phyloP scores from a whole-genome alignment of 2,329 filamentous ascomycete genomes.

The Tolypocladium sp. region DNA sequence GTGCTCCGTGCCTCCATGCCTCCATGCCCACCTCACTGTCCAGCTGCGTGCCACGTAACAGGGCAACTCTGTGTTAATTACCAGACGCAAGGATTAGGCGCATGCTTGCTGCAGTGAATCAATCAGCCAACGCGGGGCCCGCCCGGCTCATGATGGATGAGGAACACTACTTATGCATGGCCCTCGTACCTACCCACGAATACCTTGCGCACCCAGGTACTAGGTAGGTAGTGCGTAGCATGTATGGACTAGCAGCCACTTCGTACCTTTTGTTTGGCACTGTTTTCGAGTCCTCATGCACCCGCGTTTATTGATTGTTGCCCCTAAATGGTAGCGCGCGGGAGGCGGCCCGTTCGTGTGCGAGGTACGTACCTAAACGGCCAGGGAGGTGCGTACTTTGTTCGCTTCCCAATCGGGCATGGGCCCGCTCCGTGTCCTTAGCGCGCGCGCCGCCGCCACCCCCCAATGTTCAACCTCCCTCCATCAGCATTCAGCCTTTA shows the following conservation, averaged over 20 bases:
- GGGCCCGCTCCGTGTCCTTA: slow-evolving; percentile 4
- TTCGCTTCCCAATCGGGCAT: slow-evolving; percentile 7
- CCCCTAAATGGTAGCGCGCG: not conserved
- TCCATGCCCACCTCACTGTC: not conserved
- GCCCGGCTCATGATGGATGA: too few relatives aligned
- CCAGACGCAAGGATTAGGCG: too few relatives aligned
- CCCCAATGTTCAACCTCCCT: slow-evolving; percentile 16
- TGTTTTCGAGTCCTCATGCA: not conserved
- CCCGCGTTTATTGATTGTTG: not conserved
- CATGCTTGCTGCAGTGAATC: too few relatives aligned
- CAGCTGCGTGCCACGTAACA: not conserved
- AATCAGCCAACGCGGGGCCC: too few relatives aligned
- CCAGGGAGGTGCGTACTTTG: not conserved
- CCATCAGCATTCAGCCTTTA: slow-evolving; percentile 12
- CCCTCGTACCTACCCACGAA: too few relatives aligned
- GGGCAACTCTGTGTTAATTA: too few relatives aligned
- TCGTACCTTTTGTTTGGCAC: not conserved
- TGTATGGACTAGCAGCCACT: not conserved
- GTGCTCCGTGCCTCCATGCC: not conserved
- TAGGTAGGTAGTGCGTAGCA: too few relatives aligned
- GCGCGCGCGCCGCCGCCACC: slow-evolving; percentile 5
- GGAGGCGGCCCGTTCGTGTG: not conserved
- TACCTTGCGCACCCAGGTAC: too few relatives aligned
- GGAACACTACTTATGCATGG: too few relatives aligned
- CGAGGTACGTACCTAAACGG: not conserved